phyloP scores from a whole-genome alignment of 2,329 filamentous ascomycete species.

The Geosmithia morbida region DNA sequence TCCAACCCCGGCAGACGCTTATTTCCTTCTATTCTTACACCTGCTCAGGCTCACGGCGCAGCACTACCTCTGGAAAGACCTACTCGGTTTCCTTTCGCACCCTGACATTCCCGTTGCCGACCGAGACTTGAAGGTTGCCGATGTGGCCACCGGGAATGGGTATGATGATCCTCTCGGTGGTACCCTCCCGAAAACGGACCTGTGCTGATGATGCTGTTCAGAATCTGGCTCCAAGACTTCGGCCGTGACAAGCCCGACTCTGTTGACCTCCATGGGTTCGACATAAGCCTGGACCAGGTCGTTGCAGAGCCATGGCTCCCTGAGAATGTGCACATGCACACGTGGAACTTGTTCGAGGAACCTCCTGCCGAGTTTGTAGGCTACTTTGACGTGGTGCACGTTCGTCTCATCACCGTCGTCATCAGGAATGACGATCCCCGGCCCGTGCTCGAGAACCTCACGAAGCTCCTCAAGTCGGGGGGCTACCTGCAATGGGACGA shows the following conservation, averaged over 20 bases:
- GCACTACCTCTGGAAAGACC: constrained; percentile 3
- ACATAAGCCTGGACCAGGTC: constrained; percentile 2
- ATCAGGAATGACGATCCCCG: constrained; percentile 1
- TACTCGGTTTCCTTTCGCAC: constrained; percentile 2
- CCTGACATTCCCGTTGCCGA: constrained; percentile 1
- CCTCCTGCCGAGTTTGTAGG: constrained; percentile 1
- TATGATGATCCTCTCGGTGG: background rate
- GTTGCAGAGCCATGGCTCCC: constrained; percentile 1
- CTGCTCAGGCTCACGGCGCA: constrained; percentile 2
- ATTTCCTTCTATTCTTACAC: too few relatives aligned
- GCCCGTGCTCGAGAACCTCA: constrained; percentile 2
- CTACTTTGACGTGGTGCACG: constrained; percentile 3
- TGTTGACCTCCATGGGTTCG: constrained; percentile 2
- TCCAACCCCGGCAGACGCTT: too few relatives aligned
- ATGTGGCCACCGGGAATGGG: constrained; percentile 3
- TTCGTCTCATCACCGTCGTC: constrained; percentile 3
- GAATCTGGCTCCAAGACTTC: constrained; percentile 3
- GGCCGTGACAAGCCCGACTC: background rate
- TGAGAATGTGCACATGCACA: constrained; percentile 1
- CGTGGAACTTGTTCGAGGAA: constrained; percentile 2
- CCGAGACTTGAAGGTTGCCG: constrained; percentile 1
- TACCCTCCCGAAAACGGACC: too few relatives aligned
- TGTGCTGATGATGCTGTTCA: too few relatives aligned
- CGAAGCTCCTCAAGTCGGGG: constrained; percentile 2
- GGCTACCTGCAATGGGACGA: constrained; percentile 3